Conservation (phyloP, 2,329 filamentous ascomycete genomes). For the Microcyclosporella mali region DNA sequence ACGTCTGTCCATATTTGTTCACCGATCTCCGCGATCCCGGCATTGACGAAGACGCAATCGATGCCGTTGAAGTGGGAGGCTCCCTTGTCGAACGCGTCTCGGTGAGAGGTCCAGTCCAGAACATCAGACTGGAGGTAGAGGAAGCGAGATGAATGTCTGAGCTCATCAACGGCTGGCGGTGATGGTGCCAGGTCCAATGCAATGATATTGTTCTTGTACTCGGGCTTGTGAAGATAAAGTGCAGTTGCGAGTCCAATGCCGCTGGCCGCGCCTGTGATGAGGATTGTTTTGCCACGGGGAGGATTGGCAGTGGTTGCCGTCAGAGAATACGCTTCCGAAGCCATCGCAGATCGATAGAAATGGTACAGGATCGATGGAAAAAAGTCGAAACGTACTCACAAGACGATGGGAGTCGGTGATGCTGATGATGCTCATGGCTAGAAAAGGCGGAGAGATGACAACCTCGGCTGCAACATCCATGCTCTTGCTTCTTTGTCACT, state of each 20-base stretch:
- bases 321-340: slow-evolving; percentile 21
- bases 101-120: slow-evolving; percentile 41
- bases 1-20: slow-evolving; percentile 47
- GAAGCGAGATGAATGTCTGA: slow-evolving; percentile 24
- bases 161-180: slow-evolving; percentile 13
- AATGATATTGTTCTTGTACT: slow-evolving; percentile 26
- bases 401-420: no score
- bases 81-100: slow-evolving; percentile 39
- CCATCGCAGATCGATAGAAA: background rate
- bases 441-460: no score
- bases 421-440: no score
- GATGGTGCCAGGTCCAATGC: slow-evolving; percentile 21
- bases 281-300: slow-evolving; percentile 23
- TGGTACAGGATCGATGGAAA: no score
- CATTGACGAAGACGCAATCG: slow-evolving; percentile 46
- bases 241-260: slow-evolving; percentile 30
- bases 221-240: slow-evolving; percentile 23
- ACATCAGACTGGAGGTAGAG: slow-evolving; percentile 38
- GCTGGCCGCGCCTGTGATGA: slow-evolving; percentile 29
- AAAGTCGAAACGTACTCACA: no score
- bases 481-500: background rate
- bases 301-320: slow-evolving; percentile 19
- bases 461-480: no score
- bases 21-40: slow-evolving; percentile 43
- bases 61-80: slow-evolving; percentile 39